These are phyloP conservation scores for Phyllosticta citriasiana DNA, from an alignment of 2,329 filamentous ascomycete species.

Conservation along the genomic window DNA sequence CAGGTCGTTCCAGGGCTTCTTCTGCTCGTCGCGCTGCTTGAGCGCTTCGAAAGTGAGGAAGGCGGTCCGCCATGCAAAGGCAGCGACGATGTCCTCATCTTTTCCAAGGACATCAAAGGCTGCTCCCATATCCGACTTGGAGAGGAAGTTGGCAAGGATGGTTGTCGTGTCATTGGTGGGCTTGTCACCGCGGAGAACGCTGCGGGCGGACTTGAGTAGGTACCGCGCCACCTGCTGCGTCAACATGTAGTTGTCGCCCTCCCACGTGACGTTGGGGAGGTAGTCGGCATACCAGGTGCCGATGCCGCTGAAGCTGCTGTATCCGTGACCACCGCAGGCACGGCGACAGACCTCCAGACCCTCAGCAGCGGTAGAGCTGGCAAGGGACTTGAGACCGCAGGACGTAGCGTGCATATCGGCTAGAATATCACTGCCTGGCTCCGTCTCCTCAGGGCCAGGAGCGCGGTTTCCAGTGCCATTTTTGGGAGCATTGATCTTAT, in stretches of 20 bases:
- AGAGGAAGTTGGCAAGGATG: constrained; percentile 55
- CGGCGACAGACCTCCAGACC: constrained; percentile 65
- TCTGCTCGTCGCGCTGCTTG: constrained; percentile 63
- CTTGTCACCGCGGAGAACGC: constrained; percentile 55
- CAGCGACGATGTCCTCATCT: constrained; percentile 60
- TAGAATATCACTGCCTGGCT: constrained; percentile 55
- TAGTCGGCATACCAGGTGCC: constrained; percentile 67
- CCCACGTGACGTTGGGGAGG: constrained; percentile 61
- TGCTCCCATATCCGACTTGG: constrained; percentile 57
- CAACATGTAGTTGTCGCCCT: constrained; percentile 76
- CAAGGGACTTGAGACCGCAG: constrained; percentile 64
- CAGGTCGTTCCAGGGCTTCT: constrained; percentile 67
- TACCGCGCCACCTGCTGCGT: constrained; percentile 69
- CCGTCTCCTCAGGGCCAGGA: constrained; percentile 58
- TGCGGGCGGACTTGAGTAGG: constrained; percentile 64
- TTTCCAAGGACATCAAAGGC: constrained; percentile 65
- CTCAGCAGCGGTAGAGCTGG: constrained; percentile 61
- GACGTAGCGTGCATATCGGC: constrained; percentile 69
- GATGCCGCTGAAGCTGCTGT: constrained; percentile 66
- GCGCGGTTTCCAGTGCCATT: constrained; percentile 39
- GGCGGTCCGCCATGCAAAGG: constrained; percentile 66
- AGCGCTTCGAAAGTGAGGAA: constrained; percentile 67
- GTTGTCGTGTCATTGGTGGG: constrained; percentile 58
- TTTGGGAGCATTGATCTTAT: constrained; percentile 46
- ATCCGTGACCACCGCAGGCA: constrained; percentile 69